Conservation (phyloP, 208 protist species). For the Trypanosoma congolense region DNA sequence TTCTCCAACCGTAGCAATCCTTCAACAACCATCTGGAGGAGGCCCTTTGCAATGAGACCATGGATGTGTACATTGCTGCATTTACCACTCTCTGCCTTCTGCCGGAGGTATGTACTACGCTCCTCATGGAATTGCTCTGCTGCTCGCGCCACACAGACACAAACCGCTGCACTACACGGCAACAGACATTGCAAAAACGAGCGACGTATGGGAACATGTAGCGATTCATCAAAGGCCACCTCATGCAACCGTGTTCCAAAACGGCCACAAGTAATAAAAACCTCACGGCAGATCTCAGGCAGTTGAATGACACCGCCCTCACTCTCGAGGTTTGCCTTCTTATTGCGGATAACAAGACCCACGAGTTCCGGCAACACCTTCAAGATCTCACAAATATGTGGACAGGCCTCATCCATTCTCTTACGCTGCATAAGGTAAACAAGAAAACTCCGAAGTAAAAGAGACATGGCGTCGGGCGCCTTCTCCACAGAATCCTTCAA, state of each 20-base stretch:
- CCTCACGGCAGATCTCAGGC: constrained; percentile 38
- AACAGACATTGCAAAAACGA: constrained; percentile 50
- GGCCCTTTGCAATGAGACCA: constrained; percentile 37
- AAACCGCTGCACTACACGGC: constrained; percentile 55
- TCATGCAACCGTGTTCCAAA: constrained; percentile 55
- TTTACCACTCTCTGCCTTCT: constrained; percentile 11
- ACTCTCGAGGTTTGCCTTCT: constrained; percentile 12
- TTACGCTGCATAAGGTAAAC: constrained; percentile 41
- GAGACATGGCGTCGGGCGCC: constrained; percentile 36
- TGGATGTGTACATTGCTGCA: constrained; percentile 22
- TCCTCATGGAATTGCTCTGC: constrained; percentile 38
- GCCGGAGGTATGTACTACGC: constrained; percentile 17
- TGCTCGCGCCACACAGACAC: constrained; percentile 51
- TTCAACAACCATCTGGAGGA: constrained; percentile 72
- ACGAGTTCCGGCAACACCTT: constrained; percentile 53
- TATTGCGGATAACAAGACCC: constrained; percentile 20
- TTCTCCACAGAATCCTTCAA: constrained; percentile 37
- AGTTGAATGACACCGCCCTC: constrained; percentile 18
- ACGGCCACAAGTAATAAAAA: constrained; percentile 48
- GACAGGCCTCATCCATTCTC: constrained; percentile 14
- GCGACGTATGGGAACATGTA: constrained; percentile 7
- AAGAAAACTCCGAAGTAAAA: constrained; percentile 56
- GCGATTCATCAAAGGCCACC: constrained; percentile 20
- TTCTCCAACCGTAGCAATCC: constrained; percentile 72
- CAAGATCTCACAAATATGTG: constrained; percentile 26